Evolutionary conservation across 2,329 filamentous ascomycete species (phyloP), one percentile per base, ranked within the genome.

Genomic region (Botrytis aclada): DNA sequence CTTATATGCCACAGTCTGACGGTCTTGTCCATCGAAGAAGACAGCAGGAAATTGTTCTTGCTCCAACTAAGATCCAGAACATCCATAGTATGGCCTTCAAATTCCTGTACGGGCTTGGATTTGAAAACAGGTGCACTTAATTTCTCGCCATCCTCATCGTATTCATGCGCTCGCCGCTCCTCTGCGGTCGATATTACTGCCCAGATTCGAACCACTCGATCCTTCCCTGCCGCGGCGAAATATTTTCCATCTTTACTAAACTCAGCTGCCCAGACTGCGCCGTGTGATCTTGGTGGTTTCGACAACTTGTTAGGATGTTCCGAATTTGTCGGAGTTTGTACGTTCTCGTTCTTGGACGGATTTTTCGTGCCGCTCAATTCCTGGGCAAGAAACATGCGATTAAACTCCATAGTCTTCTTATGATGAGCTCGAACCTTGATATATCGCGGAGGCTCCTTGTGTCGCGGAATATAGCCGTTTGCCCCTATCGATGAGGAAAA

Each of bases 1-100:
- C 89, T 95, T 75, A 96, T 87, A 82, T 99, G 96, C 95, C 96
- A 99, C 65, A 99, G 83, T 22, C 94, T 89, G 20, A 99, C 96
- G 0, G 95, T 97, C 84, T 98, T 98, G 81, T 99, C 96, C 94
- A 98, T 98, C 0, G 95, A 97, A 0, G 95, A 97, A 5, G 95
- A 98, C 25, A 99, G 86, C 41, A 99, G 83, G 78, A 99, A 99
- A 81, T 97, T 97, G 83, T 99, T 99, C 86, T 98, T 99, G 84
- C 95, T 98, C 96, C 96, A 99, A 81, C 93, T 97, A 74, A 99
- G 82, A 80, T 97, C 95, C 76, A 99, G 84, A 9, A 99, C 90
- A 77, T 97, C 95, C 25, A 92, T 91, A 0, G 89, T 91, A 80
- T 99, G 96, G 7, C 94, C 95, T 71, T 88, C 84, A 76, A 96